These are phyloP conservation scores for Penicillium manginii DNA, from an alignment of 495 filamentous ascomycete species.

Conservation along the genomic window DNA sequence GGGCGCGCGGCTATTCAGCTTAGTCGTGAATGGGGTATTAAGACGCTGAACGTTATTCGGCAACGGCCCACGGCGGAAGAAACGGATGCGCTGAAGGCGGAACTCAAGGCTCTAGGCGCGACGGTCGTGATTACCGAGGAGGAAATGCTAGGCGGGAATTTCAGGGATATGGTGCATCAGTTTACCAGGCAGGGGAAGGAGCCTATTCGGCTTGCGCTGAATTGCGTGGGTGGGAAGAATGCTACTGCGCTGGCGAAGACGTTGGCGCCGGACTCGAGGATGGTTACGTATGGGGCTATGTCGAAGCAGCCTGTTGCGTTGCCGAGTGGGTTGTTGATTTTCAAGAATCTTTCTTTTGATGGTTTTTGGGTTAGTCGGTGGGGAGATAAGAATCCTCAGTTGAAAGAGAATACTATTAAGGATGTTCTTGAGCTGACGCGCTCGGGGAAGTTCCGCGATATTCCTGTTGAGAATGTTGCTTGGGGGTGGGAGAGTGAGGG, in stretches of 20 bases:
- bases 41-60: constrained; percentile 84
- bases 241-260: constrained; percentile 72
- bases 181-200: constrained; percentile 71
- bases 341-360: constrained; percentile 82
- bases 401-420: constrained; percentile 77
- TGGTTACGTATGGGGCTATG: constrained; percentile 98
- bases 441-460: constrained; percentile 77
- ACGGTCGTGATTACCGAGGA: constrained; percentile 84
- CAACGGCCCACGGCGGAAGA: constrained; percentile 62
- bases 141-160: constrained; percentile 66
- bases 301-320: constrained; percentile 77
- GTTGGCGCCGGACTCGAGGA: constrained; percentile 64
- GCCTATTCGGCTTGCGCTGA: constrained; percentile 74
- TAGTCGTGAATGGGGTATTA: constrained; percentile 77
- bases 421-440: constrained; percentile 78
- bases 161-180: constrained; percentile 65
- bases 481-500: constrained; percentile 83
- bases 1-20: constrained; percentile 89
- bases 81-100: constrained; percentile 68
- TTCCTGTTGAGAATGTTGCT: constrained; percentile 73
- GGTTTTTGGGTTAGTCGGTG: constrained; percentile 96
- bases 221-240: constrained; percentile 92
- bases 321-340: constrained; percentile 81
- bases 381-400: constrained; percentile 73
- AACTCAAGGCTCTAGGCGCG: constrained; percentile 72